Evolutionary conservation across 805 yeast genomes (phyloP).

Genomic region (Suhomyces canberraensis): DNA sequence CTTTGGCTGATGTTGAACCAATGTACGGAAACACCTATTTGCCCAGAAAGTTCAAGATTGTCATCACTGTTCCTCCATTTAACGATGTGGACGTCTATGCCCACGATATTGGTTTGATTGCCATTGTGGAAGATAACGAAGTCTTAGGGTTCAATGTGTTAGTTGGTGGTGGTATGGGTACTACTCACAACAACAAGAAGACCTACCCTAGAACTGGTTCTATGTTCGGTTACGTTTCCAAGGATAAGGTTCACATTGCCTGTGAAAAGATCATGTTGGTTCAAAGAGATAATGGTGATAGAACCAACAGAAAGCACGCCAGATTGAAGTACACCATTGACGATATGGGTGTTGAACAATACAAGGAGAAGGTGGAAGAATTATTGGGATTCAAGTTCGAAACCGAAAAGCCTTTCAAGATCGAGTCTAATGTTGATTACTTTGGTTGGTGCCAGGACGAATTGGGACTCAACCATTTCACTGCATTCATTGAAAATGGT

Average conservation of each 20-base stretch:
- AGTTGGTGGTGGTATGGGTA: constrained; percentile 99
- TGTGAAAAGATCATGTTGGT: constrained; percentile 92
- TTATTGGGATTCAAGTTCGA: constrained; percentile 73
- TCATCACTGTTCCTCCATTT: constrained; percentile 91
- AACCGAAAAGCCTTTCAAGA: constrained; percentile 67
- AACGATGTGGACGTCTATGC: constrained; percentile 97
- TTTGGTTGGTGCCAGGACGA: constrained; percentile 94
- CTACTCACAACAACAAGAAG: constrained; percentile 94
- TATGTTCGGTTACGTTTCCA: constrained; percentile 69
- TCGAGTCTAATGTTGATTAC: constrained; percentile 83
- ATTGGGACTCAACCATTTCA: constrained; percentile 80
- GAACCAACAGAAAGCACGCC: constrained; percentile 95
- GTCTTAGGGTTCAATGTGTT: constrained; percentile 81
- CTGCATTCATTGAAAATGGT: constrained; percentile 93
- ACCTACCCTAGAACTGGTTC: constrained; percentile 96
- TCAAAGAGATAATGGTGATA: constrained; percentile 93
- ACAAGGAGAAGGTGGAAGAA: constrained; percentile 78
- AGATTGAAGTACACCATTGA: constrained; percentile 96
- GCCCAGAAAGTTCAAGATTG: constrained; percentile 94
- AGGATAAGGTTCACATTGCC: constrained; percentile 67
- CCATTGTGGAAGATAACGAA: constrained; percentile 67
- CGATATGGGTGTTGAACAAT: constrained; percentile 85
- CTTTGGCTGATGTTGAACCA: constrained; percentile 81
- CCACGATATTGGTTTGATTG: constrained; percentile 89
- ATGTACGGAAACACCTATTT: constrained; percentile 80